phyloP scores from a whole-genome alignment of 305 asterid species.

The Fraxinus velutina region DNA sequence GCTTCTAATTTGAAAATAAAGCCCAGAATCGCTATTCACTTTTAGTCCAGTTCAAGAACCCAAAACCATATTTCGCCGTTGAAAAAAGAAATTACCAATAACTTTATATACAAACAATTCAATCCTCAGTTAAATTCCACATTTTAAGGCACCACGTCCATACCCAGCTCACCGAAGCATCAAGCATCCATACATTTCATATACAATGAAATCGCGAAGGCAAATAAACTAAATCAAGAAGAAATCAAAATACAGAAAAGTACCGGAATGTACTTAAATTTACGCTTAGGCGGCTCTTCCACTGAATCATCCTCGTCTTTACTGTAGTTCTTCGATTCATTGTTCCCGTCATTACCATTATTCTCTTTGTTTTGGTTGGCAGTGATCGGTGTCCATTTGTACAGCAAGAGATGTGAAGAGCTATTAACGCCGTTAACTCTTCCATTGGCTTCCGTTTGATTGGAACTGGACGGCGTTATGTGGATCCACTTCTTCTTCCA shows the following conservation, averaged over 20 bases:
- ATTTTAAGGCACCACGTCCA: neutral
- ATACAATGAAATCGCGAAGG: neutral
- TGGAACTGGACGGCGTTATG: slow-evolving; percentile 49
- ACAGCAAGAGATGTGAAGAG: slow-evolving; percentile 63
- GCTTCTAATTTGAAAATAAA: slow-evolving; percentile 11
- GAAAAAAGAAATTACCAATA: neutral
- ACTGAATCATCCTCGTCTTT: slow-evolving; percentile 42
- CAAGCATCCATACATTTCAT: neutral
- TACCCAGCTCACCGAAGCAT: neutral
- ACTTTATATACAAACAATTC: neutral
- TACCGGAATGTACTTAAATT: slow-evolving; percentile 91
- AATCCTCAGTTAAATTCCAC: neutral
- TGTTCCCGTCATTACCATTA: slow-evolving; percentile 33
- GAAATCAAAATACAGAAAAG: slow-evolving; percentile 20
- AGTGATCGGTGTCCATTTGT: slow-evolving; percentile 81
- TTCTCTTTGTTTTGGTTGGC: slow-evolving; percentile 47
- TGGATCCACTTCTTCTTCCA: slow-evolving; percentile 95
- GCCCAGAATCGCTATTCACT: slow-evolving; percentile 14
- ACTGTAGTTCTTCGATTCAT: slow-evolving; percentile 34
- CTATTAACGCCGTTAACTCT: slow-evolving; percentile 43
- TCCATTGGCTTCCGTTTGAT: slow-evolving; percentile 41
- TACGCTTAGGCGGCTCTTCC: slow-evolving; percentile 65
- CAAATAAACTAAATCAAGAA: slow-evolving; percentile 3
- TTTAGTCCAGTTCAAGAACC: slow-evolving; percentile 7
- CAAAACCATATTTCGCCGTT: slow-evolving; percentile 2